Evolutionary conservation across 2,329 filamentous ascomycete species (phyloP).

Genomic region (Monilinia laxa): DNA sequence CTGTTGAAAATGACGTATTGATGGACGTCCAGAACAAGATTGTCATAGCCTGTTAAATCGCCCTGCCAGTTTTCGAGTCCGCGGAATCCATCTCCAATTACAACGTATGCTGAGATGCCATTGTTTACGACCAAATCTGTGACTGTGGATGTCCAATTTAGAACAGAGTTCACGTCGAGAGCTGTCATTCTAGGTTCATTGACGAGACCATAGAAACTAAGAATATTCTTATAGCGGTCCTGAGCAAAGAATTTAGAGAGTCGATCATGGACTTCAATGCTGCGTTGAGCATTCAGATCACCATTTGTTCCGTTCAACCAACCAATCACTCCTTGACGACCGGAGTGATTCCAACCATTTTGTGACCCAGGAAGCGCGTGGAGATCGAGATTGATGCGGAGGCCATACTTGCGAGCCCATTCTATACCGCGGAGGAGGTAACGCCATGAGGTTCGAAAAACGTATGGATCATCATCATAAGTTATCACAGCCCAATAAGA

Average conservation of each 20-base stretch:
- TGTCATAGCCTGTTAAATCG: constrained; percentile 66
- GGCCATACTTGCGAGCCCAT: constrained; percentile 86
- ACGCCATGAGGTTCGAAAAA: constrained; percentile 84
- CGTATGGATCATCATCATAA: constrained; percentile 83
- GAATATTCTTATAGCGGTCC: constrained; percentile 84
- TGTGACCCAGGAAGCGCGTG: constrained; percentile 91
- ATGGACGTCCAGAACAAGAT: constrained; percentile 90
- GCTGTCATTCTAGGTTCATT: constrained; percentile 90
- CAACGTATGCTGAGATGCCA: constrained; percentile 69
- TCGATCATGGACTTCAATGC: constrained; percentile 82
- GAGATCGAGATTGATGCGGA: constrained; percentile 89
- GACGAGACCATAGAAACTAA: constrained; percentile 88
- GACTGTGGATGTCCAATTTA: constrained; percentile 76
- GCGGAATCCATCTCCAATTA: constrained; percentile 94
- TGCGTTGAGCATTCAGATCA: constrained; percentile 71
- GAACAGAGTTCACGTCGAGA: constrained; percentile 64
- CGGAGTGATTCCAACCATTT: constrained; percentile 98
- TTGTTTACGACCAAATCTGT: constrained; percentile 72
- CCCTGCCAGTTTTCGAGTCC: constrained; percentile 90
- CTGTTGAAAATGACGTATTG: constrained; percentile 98
- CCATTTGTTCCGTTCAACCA: constrained; percentile 95
- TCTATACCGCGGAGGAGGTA: constrained; percentile 92
- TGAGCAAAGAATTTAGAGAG: constrained; percentile 92
- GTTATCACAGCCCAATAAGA: constrained; percentile 91
- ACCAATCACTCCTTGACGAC: constrained; percentile 72